A percentile compares a stretch with the other conserved stretches of the same genome.
Conservation (phyloP, 106 monocot species). For the Narthecium ossifragum region DNA sequence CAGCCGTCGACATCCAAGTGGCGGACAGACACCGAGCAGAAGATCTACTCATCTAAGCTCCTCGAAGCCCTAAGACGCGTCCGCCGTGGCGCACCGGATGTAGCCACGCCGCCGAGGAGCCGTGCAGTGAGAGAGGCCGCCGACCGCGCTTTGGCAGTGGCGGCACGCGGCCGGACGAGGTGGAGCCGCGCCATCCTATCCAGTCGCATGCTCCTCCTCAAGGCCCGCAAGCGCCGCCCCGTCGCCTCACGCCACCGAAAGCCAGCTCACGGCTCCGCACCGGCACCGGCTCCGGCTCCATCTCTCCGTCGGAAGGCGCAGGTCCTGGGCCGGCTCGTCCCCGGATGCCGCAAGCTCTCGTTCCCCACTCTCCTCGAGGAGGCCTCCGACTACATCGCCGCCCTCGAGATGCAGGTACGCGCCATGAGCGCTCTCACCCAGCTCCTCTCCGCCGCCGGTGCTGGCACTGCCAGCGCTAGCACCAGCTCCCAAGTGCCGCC, state of each 20-base stretch:
- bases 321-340: conserved; percentile 68
- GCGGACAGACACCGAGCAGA: conserved; percentile 41
- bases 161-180: conserved; percentile 63
- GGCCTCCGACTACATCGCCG: conserved; percentile 84
- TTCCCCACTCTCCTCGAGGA: conserved; percentile 67
- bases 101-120: conserved; percentile 18
- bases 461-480: too few relatives aligned
- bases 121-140: conserved; percentile 74
- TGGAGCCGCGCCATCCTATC: conserved; percentile 94
- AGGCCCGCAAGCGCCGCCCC: conserved; percentile 1
- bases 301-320: conserved; percentile 39
- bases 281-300: neutral
- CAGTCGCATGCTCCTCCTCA: conserved; percentile 19
- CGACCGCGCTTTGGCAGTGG: conserved; percentile 64
- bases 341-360: conserved; percentile 75
- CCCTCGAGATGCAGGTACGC: conserved; percentile 92
- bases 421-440: conserved; percentile 61
- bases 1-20: conserved; percentile 23
- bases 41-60: conserved; percentile 71
- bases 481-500: too few relatives aligned
- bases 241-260: neutral
- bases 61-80: conserved; percentile 70
- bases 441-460: conserved; percentile 28
- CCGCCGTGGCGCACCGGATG: conserved; percentile 14
- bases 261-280: neutral